Evolutionary conservation across 768 basidiomycete genomes (phyloP).

Genomic region (Boletus reticulatus): DNA sequence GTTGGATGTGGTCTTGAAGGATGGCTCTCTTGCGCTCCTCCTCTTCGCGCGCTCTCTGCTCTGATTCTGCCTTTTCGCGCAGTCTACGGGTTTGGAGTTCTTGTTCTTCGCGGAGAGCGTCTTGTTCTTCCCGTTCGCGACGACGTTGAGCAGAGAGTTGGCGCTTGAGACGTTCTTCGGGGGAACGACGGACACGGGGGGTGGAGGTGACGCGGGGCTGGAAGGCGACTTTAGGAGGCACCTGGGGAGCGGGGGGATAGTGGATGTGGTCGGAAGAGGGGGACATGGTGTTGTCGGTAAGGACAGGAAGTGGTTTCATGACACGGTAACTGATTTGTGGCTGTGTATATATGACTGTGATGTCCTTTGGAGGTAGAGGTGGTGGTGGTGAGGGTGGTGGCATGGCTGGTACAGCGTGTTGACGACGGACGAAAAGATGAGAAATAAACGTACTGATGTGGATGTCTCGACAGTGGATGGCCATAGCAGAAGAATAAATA

Average conservation of each 20-base stretch:
- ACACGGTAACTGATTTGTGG: background rate
- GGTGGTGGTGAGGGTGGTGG: constrained; percentile 13
- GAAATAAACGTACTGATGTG: constrained; percentile 12
- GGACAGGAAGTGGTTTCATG: constrained; percentile 23
- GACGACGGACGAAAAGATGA: constrained; percentile 13
- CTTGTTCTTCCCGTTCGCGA: constrained; percentile 38
- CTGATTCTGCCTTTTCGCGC: constrained; percentile 19
- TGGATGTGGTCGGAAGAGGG: background rate
- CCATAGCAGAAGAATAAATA: constrained; percentile 10
- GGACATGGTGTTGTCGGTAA: constrained; percentile 4
- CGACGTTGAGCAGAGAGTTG: constrained; percentile 21
- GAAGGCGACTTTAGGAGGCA: background rate
- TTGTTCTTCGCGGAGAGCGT: constrained; percentile 44
- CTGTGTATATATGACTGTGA: too few relatives aligned
- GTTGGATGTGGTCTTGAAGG: constrained; percentile 44
- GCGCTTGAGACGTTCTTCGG: constrained; percentile 27
- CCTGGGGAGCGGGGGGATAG: constrained; percentile 3
- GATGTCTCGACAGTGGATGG: constrained; percentile 8
- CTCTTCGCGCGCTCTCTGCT: constrained; percentile 38
- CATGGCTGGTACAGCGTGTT: constrained; percentile 9
- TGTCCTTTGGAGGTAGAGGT: constrained; percentile 25
- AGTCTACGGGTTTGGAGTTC: constrained; percentile 35
- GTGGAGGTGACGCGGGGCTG: constrained; percentile 6
- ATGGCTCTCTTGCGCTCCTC: constrained; percentile 38
- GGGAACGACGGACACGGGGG: constrained; percentile 15